Conservation (phyloP, 176 grass and related monocot species). For the Cenchrus purpureus region DNA sequence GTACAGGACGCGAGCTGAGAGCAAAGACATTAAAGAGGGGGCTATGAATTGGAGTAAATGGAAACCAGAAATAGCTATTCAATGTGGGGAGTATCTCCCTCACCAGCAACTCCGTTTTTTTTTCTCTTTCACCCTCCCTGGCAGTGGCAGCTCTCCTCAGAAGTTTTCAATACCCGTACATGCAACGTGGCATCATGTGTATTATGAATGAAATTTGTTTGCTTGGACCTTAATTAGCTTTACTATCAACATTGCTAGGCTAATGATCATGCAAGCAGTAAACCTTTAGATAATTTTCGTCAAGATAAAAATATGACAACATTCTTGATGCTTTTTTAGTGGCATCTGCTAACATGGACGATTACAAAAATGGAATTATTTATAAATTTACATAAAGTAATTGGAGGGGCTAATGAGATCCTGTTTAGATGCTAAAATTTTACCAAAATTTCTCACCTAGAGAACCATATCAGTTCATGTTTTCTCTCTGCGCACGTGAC, state of each 20-base stretch:
- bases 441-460: no score
- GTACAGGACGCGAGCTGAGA: slow-evolving; percentile 31
- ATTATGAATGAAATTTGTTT: not conserved
- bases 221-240: not conserved
- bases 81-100: slow-evolving; percentile 18
- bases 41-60: slow-evolving; percentile 62
- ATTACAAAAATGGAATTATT: not conserved
- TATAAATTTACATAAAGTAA: not conserved
- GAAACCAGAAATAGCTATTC: slow-evolving; percentile 52
- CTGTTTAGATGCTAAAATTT: no score
- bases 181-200: not conserved
- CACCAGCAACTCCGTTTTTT: slow-evolving; percentile 8
- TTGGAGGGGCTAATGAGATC: not conserved
- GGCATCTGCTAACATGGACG: not conserved
- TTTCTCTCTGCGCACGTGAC: no score
- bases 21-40: slow-evolving; percentile 46
- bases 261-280: no score
- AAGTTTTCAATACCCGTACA: not conserved
- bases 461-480: no score
- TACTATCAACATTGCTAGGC: not conserved
- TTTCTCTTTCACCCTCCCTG: no score
- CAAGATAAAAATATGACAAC: not conserved
- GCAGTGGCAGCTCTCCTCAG: not conserved
- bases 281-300: no score
- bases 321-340: not conserved